Base-by-base conservation (phyloP, 106 monocot genomes). In the Phalaenopsis equestris region DNA sequence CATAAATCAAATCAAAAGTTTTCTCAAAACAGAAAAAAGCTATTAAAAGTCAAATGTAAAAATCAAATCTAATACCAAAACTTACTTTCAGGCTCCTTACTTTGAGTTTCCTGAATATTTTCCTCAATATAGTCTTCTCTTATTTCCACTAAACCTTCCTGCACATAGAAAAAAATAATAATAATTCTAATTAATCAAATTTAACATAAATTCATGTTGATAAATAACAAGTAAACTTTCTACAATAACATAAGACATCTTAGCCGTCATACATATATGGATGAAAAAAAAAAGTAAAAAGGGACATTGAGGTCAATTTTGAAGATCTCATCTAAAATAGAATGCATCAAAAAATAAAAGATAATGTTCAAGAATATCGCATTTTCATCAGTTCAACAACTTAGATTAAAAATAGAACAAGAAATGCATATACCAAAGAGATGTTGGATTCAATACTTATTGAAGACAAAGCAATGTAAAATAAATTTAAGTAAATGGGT, bases 121-220 rank as follows among this genome's bases (percentile, higher is more conserved):
- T 93, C 90, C 81, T 94, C 96, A 80, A 82, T 78, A 83, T 90
- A 94, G 18, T 94, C 92, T 67, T 97, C 97, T 79, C 89, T 94
- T 80, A 97, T 97, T 79, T 97, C 94, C 39, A 97, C 92, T 79
- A 97, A 81, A 30, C 97, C 97, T 86, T 94, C 94, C 96, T 97
- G 88, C 75, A 78, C 9, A 82, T 17, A 81, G 38, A 68, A 55
- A 12, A 55, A 76, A 78, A 3, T 14, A 56, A 19, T 41, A 36
- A 65, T 30, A 30, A 43, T 41, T 24, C 41, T 83, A 72, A 79
- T 21, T 19, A 46, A 76, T 5, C 24, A 16, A 57, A 41, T 41
- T 38, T 42, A 45, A 74, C 43, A 74, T 2, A 42, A 74, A 19
- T 43, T 18, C 43, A 8, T 45, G 19, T 12, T 39, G 3, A 70